These are phyloP conservation scores for Apiospora kogelbergensis DNA, from an alignment of 2,329 filamentous ascomycete species.

Conservation along the genomic window DNA sequence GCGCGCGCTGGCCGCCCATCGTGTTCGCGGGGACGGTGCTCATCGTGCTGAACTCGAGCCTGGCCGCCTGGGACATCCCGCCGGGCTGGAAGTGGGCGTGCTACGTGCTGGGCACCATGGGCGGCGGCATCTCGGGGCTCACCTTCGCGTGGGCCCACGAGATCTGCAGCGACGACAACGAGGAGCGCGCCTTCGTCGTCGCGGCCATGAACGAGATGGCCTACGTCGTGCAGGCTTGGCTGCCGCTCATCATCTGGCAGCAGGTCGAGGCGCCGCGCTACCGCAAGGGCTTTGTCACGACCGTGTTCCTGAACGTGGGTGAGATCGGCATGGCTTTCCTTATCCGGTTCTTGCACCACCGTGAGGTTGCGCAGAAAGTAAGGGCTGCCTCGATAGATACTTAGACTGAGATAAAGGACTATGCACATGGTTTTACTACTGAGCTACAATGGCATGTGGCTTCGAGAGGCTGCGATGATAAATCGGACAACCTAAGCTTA, in stretches of 20 bases:
- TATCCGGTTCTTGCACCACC: conserved; percentile 45
- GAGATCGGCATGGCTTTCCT: conserved; percentile 51
- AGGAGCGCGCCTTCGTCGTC: conserved; percentile 66
- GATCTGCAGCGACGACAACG: conserved; percentile 51
- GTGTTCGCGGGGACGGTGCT: conserved; percentile 50
- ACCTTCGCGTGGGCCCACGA: conserved; percentile 50
- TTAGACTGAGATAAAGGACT: background rate
- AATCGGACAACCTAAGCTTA: too few species aligned
- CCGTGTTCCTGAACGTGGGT: conserved; percentile 45
- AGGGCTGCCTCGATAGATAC: background rate
- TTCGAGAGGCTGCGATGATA: too few species aligned
- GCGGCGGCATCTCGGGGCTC: conserved; percentile 43
- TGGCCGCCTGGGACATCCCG: conserved; percentile 46
- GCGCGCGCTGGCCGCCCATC: conserved; percentile 63
- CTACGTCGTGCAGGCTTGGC: conserved; percentile 68
- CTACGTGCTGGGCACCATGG: conserved; percentile 56
- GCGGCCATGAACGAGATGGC: conserved; percentile 69
- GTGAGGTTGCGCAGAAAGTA: conserved; percentile 29
- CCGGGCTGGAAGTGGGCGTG: conserved; percentile 63
- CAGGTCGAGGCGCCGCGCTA: conserved; percentile 62
- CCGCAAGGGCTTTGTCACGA: conserved; percentile 59
- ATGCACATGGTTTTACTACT: too few species aligned
- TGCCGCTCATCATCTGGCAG: conserved; percentile 66
- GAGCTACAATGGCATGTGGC: too few species aligned
- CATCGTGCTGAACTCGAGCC: conserved; percentile 38